Evolutionary conservation across 371 early-diverging fungal genomes (phyloP).

Genomic region (Nematocida ausubeli): DNA sequence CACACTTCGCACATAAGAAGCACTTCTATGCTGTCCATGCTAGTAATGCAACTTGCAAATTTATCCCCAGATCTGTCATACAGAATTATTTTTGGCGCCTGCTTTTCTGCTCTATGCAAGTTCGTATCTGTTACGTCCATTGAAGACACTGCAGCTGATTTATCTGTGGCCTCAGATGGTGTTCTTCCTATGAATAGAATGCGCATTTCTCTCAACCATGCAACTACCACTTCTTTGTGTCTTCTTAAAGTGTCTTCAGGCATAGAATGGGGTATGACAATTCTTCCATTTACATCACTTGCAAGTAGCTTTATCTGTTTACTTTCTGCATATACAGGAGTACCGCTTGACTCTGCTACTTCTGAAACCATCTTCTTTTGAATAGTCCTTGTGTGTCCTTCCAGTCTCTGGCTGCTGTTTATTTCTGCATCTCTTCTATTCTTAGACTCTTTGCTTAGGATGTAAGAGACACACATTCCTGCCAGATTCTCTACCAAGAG

Average conservation of each 20-base stretch:
- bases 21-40: not conserved
- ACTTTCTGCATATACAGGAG: too few relatives aligned
- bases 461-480: not conserved
- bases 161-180: not conserved
- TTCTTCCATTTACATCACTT: not conserved
- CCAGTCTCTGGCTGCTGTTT: not conserved
- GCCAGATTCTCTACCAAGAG: not conserved
- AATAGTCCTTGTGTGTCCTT: not conserved
- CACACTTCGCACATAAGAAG: conserved; percentile 40
- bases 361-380: not conserved
- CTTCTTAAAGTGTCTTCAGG: not conserved
- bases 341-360: not conserved
- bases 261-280: not conserved
- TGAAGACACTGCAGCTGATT: not conserved
- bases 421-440: not conserved
- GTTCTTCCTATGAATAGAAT: not conserved
- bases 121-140: not conserved
- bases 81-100: not conserved
- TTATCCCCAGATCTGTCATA: not conserved
- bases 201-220: not conserved
- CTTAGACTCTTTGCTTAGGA: not conserved
- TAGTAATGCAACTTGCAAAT: not conserved
- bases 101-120: not conserved
- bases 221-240: not conserved
- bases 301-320: not conserved